phyloP scores from a whole-genome alignment of 2,329 filamentous ascomycete genomes.

The Aspergillus ustus region DNA sequence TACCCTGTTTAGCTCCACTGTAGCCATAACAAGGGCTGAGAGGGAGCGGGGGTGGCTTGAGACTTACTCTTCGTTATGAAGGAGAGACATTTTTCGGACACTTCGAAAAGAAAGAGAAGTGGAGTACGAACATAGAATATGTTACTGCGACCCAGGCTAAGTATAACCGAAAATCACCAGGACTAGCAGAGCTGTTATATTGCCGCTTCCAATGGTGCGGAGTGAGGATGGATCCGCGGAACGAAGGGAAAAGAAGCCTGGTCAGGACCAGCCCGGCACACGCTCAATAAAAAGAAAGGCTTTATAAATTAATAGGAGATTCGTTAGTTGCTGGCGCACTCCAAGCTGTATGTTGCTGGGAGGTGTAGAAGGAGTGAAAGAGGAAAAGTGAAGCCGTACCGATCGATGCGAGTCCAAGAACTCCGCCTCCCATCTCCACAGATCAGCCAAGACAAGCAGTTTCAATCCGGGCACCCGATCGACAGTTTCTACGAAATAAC shows the following conservation, averaged over 20 bases:
- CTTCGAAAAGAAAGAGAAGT: not conserved
- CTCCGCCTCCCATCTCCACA: slow-evolving; percentile 18
- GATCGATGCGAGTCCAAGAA: not conserved
- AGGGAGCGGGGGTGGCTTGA: slow-evolving; percentile 3
- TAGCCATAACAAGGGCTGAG: slow-evolving; percentile 3
- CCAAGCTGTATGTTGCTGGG: slow-evolving; percentile 6
- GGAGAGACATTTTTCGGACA: slow-evolving; percentile 49
- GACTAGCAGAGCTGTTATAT: slow-evolving; percentile 8
- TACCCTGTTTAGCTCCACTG: slow-evolving; percentile 10
- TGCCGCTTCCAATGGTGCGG: slow-evolving; percentile 17
- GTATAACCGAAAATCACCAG: slow-evolving; percentile 7
- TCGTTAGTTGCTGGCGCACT: not conserved
- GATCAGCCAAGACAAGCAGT: slow-evolving; percentile 21
- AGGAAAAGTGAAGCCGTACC: slow-evolving; percentile 1
- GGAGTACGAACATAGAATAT: not conserved
- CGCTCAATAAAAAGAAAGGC: slow-evolving; percentile 13
- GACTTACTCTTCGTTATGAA: slow-evolving; percentile 58
- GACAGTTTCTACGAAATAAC: not conserved
- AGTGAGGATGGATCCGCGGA: slow-evolving; percentile 20
- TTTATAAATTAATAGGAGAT: not conserved
- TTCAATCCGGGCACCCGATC: not conserved
- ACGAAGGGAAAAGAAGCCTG: slow-evolving; percentile 16
- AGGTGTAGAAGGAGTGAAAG: not conserved
- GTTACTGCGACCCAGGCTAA: slow-evolving; percentile 9
- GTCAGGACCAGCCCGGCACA: slow-evolving; percentile 42